Base-by-base conservation (phyloP, 148 eudicot species). In the Amaranthus cruentus region DNA sequence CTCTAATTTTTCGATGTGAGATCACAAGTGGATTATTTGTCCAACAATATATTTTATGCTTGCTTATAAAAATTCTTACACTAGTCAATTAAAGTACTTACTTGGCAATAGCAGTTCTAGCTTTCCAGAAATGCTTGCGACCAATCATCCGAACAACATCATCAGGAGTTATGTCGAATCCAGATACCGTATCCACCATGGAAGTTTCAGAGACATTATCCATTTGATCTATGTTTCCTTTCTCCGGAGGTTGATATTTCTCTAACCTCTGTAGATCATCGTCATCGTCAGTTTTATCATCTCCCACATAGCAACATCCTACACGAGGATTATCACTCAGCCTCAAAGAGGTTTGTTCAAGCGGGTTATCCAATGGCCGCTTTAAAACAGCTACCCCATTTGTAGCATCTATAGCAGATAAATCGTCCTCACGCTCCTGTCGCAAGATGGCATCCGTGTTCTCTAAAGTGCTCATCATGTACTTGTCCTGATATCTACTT, bases 121-220 rank as follows among this genome's bases (percentile, higher is more conserved):
- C 96, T 81, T 87, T 91, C 99, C 92, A 95, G 76, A 95, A 95
- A 69, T 88, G 92, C 65, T 95, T 95, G 76, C 78, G 92, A 71
- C 97, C 97, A 50, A 95, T 87, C 71, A 90, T 68, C 50, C 85
- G 94, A 47, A 95, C 96, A 65, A 92, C 88, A 74, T 90, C 91
- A 72, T 90, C 97, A 15, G 97, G 91, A 71, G 87, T 80, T 65
- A 95, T 77, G 81, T 86, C 90, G 47, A 82, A 72, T 75, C 76
- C 94, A 14, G 88, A 83, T 62, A 81, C 61, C 51, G 84, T 78
- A 83, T 90, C 96, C 77, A 87, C 86, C 79, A 80, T 76, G 55
- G 98, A 90, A 68, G 85, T 87, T 79, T 92, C 90, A 18, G 92
- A 95, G 59, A 73, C 88, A 76, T 84, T 87, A 73, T 95, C 90